phyloP scores from a whole-genome alignment of 176 grass and related monocot species.

The Themeda triandra region DNA sequence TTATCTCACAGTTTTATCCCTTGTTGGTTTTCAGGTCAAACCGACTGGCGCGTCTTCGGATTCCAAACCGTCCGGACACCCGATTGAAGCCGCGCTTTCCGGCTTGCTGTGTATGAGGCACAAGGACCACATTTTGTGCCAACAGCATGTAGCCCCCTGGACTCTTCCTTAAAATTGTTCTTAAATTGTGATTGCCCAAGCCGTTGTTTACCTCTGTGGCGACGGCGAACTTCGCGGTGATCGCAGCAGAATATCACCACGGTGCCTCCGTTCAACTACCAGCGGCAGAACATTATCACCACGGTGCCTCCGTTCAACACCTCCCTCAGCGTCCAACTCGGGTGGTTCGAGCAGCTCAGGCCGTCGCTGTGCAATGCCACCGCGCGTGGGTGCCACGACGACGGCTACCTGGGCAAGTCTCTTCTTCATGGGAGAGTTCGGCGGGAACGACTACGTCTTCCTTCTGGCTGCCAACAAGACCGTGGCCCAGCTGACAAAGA shows the following conservation, averaged over 20 bases:
- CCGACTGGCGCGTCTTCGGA: too few relatives aligned
- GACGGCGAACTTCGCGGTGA: slow-evolving; percentile 50
- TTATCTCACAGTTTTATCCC: too few relatives aligned
- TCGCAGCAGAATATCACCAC: slow-evolving; percentile 36
- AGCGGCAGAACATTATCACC: slow-evolving; percentile 8
- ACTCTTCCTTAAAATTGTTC: too few relatives aligned
- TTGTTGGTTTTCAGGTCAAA: too few relatives aligned
- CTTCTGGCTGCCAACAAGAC: slow-evolving; percentile 26
- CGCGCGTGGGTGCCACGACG: neutral
- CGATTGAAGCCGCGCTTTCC: too few relatives aligned
- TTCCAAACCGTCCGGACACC: too few relatives aligned
- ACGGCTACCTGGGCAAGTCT: slow-evolving; percentile 28
- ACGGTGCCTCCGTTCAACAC: slow-evolving; percentile 29
- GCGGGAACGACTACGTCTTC: slow-evolving; percentile 54
- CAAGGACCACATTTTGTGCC: too few relatives aligned
- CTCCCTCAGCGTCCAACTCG: slow-evolving; percentile 35
- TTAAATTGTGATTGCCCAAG: too few relatives aligned
- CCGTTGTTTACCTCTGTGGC: too few relatives aligned
- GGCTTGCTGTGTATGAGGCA: too few relatives aligned
- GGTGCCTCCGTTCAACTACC: slow-evolving; percentile 46
- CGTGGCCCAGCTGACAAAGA: neutral
- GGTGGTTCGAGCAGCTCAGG: slow-evolving; percentile 55
- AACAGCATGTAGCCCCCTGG: too few relatives aligned
- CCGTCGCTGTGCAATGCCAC: slow-evolving; percentile 26
- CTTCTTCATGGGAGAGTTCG: slow-evolving; percentile 66